Evolutionary conservation across 768 basidiomycete species (phyloP), one percentile per base, ranked within the genome.

Genomic region (Tulasnella sp.): DNA sequence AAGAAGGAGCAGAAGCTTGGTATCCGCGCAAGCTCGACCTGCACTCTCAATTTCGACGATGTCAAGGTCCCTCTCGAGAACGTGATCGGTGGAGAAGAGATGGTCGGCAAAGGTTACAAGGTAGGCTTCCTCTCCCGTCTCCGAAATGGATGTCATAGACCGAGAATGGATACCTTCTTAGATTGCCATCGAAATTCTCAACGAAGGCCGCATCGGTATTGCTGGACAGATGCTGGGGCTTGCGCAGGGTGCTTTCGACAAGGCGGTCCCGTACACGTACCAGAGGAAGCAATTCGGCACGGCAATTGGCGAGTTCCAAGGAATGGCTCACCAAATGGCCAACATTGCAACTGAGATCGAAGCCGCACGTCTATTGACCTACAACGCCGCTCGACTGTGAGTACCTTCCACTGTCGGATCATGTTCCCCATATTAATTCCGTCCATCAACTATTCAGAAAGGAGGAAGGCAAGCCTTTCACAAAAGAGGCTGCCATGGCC

Each of bases 221-320:
- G 98, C 97, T 24, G 97, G 95, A 0, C 98, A 99, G 86, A 98
- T 99, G 98, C 89, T 99, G 78, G 98, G 98, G 22, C 92, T 99
- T 42, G 98, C 98, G 2, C 96, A 98, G 84, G 98, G 97, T 34
- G 97, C 96, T 2, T 99, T 99, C 85, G 92, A 97, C 87, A 95
- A 97, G 85, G 90, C 94, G 1, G 95, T 99, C 24, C 93, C 94
- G 0, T 98, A 98, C 86, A 95, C 98, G 0, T 98, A 95, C 86
- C 90, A 96, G 85, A 94, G 98, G 77, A 91, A 90, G 83, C 98
- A 99, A 86, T 99, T 99, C 84, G 96, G 96, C 4, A 94, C 97
- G 85, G 89, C 96, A 11, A 90, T 99, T 44, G 97, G 96, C 42
- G 94, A 92, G 41, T 98, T 97, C 90, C 97, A 99, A 87, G 95